phyloP scores from a whole-genome alignment of 2,329 filamentous ascomycete species.

The Aureobasidium vineae region DNA sequence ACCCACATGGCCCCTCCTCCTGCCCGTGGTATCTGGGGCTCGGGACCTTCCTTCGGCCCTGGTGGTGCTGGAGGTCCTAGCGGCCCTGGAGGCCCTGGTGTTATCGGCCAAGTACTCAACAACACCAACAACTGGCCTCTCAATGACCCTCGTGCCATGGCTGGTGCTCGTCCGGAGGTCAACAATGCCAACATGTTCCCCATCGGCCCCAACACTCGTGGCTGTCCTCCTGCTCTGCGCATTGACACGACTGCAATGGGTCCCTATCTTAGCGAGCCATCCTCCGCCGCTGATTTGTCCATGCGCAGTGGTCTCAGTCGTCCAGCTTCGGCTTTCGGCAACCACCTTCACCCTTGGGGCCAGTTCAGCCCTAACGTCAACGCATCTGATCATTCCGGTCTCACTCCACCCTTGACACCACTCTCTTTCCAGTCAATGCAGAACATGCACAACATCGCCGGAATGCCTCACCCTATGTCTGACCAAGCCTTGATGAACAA shows the following conservation, averaged over 20 bases:
- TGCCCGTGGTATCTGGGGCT: slow-evolving; percentile 23
- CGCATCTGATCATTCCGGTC: slow-evolving; percentile 27
- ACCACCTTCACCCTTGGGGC: slow-evolving; percentile 38
- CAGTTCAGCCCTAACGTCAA: slow-evolving; percentile 9
- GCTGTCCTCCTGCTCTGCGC: slow-evolving; percentile 13
- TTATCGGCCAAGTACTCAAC: slow-evolving; percentile 26
- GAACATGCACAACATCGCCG: slow-evolving; percentile 21
- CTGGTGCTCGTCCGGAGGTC: neutral
- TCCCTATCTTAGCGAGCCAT: slow-evolving; percentile 24
- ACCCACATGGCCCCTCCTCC: neutral
- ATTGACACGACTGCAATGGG: slow-evolving; percentile 14
- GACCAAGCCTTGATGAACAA: slow-evolving; percentile 26
- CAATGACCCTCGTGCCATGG: slow-evolving; percentile 5
- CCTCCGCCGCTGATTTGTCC: slow-evolving; percentile 17
- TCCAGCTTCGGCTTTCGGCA: slow-evolving; percentile 39
- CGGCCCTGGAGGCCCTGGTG: slow-evolving; percentile 24
- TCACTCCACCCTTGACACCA: slow-evolving; percentile 36
- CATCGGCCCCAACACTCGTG: slow-evolving; percentile 10
- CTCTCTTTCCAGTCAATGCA: slow-evolving; percentile 32
- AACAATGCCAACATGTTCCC: slow-evolving; percentile 22
- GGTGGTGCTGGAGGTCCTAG: slow-evolving; percentile 15
- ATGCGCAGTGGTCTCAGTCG: slow-evolving; percentile 33
- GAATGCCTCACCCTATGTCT: slow-evolving; percentile 28
- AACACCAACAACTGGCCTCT: slow-evolving; percentile 9
- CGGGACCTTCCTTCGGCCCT: slow-evolving; percentile 7